phyloP scores from a whole-genome alignment of 2,329 filamentous ascomycete species.

The Mollisiaceae sp. region DNA sequence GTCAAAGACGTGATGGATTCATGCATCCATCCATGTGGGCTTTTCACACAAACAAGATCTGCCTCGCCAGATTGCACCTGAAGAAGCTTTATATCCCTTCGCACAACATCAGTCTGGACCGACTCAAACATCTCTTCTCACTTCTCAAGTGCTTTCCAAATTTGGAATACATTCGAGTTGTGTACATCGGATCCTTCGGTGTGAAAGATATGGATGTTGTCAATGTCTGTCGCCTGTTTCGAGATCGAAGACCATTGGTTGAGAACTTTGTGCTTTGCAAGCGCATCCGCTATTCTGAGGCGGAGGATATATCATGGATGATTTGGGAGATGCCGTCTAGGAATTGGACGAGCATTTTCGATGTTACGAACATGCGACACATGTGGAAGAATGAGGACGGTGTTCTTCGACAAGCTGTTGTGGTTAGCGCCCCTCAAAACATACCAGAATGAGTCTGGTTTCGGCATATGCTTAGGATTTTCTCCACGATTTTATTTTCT shows the following conservation, averaged over 20 bases:
- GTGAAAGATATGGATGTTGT: conserved; percentile 32
- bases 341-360: conserved; percentile 21
- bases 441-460: conserved; percentile 17
- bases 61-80: conserved; percentile 24
- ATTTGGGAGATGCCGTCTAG: conserved; percentile 26
- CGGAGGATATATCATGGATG: conserved; percentile 32
- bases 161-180: conserved; percentile 25
- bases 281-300: conserved; percentile 26
- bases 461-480: not conserved
- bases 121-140: conserved; percentile 29
- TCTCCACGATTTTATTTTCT: not conserved
- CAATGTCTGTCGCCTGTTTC: conserved; percentile 25
- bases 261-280: conserved; percentile 24
- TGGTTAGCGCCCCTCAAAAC: conserved; percentile 24
- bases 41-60: conserved; percentile 16
- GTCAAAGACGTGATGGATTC: conserved; percentile 15
- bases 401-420: conserved; percentile 12
- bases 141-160: conserved; percentile 32
- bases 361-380: conserved; percentile 7
- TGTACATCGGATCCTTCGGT: conserved; percentile 19
- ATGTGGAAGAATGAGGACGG: conserved; percentile 25
- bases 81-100: conserved; percentile 29
- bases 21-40: not conserved
- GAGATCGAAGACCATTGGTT: conserved; percentile 24
- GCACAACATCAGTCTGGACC: conserved; percentile 26